Conservation (phyloP, 106 monocot genomes). For the Xerophyta viscosa region DNA sequence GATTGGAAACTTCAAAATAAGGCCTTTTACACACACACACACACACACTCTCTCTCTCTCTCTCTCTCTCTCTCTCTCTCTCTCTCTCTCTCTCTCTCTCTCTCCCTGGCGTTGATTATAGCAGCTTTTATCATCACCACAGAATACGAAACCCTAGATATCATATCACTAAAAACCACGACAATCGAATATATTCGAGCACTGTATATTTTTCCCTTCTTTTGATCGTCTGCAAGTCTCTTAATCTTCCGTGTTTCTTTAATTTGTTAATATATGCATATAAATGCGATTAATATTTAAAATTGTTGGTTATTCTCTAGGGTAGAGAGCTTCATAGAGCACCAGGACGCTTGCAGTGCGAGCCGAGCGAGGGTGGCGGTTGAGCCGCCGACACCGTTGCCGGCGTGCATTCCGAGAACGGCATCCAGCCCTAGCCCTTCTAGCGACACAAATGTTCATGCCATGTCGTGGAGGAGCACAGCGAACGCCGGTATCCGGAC, state of each 20-base stretch:
- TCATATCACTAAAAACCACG: no score
- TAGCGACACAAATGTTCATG: constrained; percentile 27
- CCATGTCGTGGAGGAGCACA: background rate
- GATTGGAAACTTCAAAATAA: no score
- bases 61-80: no score
- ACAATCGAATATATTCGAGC: no score
- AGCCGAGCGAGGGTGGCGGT: constrained; percentile 4
- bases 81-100: no score
- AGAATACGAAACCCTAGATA: background rate
- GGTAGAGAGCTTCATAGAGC: constrained; percentile 73
- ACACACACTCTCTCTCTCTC: no score
- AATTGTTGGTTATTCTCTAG: constrained; percentile 5
- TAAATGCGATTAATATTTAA: background rate
- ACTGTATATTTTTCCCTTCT: no score
- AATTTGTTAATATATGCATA: background rate
- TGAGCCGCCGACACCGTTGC: constrained; percentile 2
- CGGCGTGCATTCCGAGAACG: constrained; percentile 26
- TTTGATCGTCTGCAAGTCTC: no score
- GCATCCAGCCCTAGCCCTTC: constrained; percentile 43
- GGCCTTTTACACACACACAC: no score
- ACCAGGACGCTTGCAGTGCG: constrained; percentile 50
- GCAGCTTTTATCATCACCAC: background rate
- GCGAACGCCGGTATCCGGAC: background rate
- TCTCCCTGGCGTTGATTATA: no score
- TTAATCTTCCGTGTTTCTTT: no score